Percentiles rank a stretch among this genome's conserved stretches.
These are phyloP conservation scores for Eragrostis tef DNA, from an alignment of 202 grass and related monocot genomes.

Conservation along the genomic window DNA sequence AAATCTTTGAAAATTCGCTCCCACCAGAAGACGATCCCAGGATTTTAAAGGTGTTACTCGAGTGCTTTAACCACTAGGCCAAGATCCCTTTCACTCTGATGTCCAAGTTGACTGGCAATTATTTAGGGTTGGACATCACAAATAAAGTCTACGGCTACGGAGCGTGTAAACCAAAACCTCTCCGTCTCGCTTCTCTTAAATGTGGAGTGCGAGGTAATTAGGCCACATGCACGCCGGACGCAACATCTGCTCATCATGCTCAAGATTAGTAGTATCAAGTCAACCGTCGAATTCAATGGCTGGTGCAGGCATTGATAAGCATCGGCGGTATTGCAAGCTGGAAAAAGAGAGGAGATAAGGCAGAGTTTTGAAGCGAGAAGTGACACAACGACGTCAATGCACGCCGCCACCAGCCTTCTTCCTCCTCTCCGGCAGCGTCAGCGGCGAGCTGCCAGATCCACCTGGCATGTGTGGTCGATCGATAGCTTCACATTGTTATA, in stretches of 20 bases:
- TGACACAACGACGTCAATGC: conserved; percentile 2
- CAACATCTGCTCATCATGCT: background rate
- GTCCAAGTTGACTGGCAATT: background rate
- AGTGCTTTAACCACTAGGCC: too few relatives aligned
- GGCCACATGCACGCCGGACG: conserved; percentile 11
- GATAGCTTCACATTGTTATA: background rate
- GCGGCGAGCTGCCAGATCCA: background rate
- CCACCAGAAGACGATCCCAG: too few relatives aligned
- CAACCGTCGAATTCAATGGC: conserved; percentile 60
- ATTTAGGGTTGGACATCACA: background rate
- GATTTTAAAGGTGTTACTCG: too few relatives aligned
- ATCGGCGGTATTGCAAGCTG: conserved; percentile 33
- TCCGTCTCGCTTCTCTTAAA: background rate
- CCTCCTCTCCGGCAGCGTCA: background rate
- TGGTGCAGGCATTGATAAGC: conserved; percentile 53
- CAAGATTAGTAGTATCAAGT: conserved; percentile 31
- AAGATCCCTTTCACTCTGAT: too few relatives aligned
- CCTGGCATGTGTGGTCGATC: background rate
- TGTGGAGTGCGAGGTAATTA: background rate
- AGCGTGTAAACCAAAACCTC: background rate
- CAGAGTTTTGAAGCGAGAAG: conserved; percentile 48
- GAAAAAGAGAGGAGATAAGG: conserved; percentile 27
- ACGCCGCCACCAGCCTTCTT: background rate
- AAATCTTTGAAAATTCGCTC: too few relatives aligned
- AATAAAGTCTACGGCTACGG: background rate